Evolutionary conservation across 2,329 filamentous ascomycete genomes (phyloP).

Genomic region (Cladosporium phlei): DNA sequence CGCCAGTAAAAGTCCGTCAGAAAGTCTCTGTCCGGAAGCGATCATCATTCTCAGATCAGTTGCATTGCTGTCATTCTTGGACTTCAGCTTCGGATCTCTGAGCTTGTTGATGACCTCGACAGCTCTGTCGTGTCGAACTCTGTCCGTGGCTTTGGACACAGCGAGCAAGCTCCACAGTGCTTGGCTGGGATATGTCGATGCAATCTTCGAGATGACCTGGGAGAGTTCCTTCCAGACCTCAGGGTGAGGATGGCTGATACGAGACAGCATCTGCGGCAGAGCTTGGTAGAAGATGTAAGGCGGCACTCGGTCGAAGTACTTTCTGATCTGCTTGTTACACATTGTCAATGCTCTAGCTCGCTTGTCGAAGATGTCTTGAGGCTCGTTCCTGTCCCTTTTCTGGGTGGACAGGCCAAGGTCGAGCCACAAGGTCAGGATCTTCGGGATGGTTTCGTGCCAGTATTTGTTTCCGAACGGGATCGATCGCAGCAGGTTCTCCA

Average conservation of each 20-base stretch:
- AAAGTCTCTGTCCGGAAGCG: constrained; percentile 73
- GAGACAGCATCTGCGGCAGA: constrained; percentile 89
- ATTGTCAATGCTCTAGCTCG: constrained; percentile 63
- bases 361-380: constrained; percentile 10
- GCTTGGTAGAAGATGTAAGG: constrained; percentile 77
- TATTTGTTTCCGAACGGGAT: constrained; percentile 89
- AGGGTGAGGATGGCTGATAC: constrained; percentile 79
- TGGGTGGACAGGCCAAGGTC: constrained; percentile 71
- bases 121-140: constrained; percentile 59
- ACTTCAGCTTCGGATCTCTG: constrained; percentile 51
- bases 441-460: constrained; percentile 87
- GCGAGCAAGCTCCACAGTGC: constrained; percentile 87
- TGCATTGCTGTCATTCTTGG: constrained; percentile 49
- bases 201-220: constrained; percentile 79
- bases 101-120: constrained; percentile 30
- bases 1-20: constrained; percentile 72
- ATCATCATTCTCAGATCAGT: constrained; percentile 68
- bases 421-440: constrained; percentile 88
- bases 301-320: constrained; percentile 68
- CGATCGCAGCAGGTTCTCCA: constrained; percentile 88
- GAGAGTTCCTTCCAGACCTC: constrained; percentile 73
- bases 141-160: constrained; percentile 73
- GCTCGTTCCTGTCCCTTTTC: constrained; percentile 30
- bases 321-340: constrained; percentile 71
- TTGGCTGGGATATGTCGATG: constrained; percentile 81